Evolutionary conservation across 2,329 filamentous ascomycete genomes (phyloP), one percentile per base, ranked within the genome.

Genomic region (Aspergillus sp.): DNA sequence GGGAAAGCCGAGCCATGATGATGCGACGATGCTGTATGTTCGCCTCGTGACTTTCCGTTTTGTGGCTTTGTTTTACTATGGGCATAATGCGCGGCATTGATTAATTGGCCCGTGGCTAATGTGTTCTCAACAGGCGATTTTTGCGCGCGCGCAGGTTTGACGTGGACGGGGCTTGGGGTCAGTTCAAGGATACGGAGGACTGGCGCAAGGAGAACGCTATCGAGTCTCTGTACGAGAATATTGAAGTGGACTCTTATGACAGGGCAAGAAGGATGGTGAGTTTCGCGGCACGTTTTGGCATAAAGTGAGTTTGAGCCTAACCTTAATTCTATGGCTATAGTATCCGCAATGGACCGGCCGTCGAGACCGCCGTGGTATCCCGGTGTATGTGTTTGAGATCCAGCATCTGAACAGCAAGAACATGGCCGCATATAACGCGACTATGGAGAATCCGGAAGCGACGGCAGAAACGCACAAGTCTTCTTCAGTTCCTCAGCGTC

Each of bases 291-390:
- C 7, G 45, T 37, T 47, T 56, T 45, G 15, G 31, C n/a, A 35
- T 35, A 23, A 8, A 15, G 54, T 57, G 12, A 15, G 23, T 39
- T 21, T 5, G 19, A 48, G 35, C 8, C 52, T 60, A 39, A 51
- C 41, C 8, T 27, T 56, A 23, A 39, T 51, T 45, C 9, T 24
- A 15, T 40, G 37, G 40, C 14, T 45, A 49, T 68, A 93, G 89
- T 96, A 96, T 71, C 92, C 93, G 23, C 91, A 96, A 85, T 97
- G 92, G 90, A 96, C 91, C 19, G 93, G 93, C 55, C 89, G 92
- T 64, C 86, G 93, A 65, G 93, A 97, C 77, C 89, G 86, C 66
- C 89, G 92, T 66, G 93, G 93, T 64, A 96, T 96, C 62, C 93
- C 93, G 7, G 83, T 97, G 66, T 97, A 95, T 75, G 85, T 97